A percentile compares a stretch with the other conserved stretches of the same genome.
Conservation (phyloP, 805 yeast genomes). For the Pichia kluyveri region DNA sequence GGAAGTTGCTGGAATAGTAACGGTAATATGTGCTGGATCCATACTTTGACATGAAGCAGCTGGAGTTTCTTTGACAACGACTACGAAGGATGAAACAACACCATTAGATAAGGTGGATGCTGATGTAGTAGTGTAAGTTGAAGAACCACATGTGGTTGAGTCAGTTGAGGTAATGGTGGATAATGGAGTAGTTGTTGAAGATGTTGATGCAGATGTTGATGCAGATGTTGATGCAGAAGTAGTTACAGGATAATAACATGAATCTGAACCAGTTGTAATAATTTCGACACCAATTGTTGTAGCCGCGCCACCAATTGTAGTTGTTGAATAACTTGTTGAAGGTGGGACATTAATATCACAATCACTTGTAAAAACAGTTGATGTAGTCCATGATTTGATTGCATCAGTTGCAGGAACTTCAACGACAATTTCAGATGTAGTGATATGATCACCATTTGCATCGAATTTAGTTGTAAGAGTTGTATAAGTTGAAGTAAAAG, state of each 20-base stretch:
- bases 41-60: neutral
- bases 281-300: conserved; percentile 2
- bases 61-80: conserved; percentile 4
- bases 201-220: too few relatives aligned
- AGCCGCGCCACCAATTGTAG: neutral
- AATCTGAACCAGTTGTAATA: neutral
- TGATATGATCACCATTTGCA: conserved; percentile 1
- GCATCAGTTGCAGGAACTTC: neutral
- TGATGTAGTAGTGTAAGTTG: neutral
- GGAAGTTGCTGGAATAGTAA: too few relatives aligned
- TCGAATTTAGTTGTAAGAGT: neutral
- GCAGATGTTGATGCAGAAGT: too few relatives aligned
- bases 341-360: conserved; percentile 2
- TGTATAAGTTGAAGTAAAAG: conserved; percentile 1
- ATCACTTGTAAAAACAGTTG: neutral
- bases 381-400: neutral
- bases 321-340: neutral
- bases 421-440: conserved; percentile 3
- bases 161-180: neutral
- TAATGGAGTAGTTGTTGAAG: too few relatives aligned
- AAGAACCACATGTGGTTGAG: neutral
- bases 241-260: neutral
- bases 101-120: neutral
- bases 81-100: neutral
- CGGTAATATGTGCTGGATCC: too few relatives aligned